A percentile compares a stretch with the other conserved stretches of the same genome.
These are phyloP conservation scores for Xylaria sp. DNA, from an alignment of 2,329 filamentous ascomycete genomes.

Conservation along the genomic window DNA sequence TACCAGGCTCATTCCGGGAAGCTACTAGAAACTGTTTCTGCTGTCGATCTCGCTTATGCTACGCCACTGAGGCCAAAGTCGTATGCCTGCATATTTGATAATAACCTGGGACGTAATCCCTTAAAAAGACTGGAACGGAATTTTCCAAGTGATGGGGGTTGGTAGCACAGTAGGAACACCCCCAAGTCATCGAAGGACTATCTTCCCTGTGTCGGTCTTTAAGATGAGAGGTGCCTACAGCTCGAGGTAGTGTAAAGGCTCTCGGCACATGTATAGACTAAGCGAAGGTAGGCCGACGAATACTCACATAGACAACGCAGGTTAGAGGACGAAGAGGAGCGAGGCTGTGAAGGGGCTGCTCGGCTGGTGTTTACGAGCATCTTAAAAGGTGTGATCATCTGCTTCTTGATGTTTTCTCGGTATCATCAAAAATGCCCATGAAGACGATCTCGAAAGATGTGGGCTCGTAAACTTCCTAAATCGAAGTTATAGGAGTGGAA, in stretches of 20 bases:
- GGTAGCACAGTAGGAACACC: conserved; percentile 8
- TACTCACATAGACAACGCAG: neutral
- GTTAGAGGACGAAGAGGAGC: neutral
- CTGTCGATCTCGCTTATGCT: neutral
- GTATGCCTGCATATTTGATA: neutral
- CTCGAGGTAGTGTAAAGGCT: neutral
- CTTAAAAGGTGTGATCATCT: neutral
- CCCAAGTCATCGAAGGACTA: conserved; percentile 2
- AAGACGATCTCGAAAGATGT: neutral
- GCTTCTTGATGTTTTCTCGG: neutral
- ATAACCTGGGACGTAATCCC: conserved; percentile 8
- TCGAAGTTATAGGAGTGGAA: neutral
- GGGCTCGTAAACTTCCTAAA: neutral
- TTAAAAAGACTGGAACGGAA: neutral
- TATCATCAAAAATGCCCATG: neutral
- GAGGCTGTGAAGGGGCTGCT: conserved; percentile 11
- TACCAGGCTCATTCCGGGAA: neutral
- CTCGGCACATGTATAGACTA: neutral
- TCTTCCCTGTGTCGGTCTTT: neutral
- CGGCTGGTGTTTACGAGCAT: neutral
- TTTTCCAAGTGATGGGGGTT: neutral
- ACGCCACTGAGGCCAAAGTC: conserved; percentile 17
- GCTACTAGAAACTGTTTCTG: conserved; percentile 8
- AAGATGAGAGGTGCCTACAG: neutral
- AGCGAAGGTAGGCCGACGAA: neutral